Base-by-base conservation (phyloP, 2,329 filamentous ascomycete genomes). In the Apiospora koreana region DNA sequence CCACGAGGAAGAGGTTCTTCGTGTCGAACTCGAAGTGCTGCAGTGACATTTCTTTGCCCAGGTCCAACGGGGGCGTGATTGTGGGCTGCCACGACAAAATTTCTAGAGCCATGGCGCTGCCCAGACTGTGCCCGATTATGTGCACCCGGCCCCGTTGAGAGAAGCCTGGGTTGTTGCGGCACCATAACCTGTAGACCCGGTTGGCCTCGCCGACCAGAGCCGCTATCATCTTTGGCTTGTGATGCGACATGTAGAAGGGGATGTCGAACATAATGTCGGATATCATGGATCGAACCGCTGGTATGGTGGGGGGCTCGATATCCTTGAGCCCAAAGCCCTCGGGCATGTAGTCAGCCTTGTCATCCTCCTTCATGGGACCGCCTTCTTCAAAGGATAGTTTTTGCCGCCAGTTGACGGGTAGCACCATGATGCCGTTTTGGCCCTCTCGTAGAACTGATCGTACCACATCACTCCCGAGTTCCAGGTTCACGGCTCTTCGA, bases 211-310 rank as follows among this genome's bases (percentile, higher is more conserved):
- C 88, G 50, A 97, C 91, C 65, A 98, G 91, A 1, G 96, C 95
- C 58, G 91, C 88, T 67, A 97, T 93, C 95, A 99, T 98, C 80
- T 94, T 97, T 4, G 92, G 89, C 77, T 98, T 97, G 81, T 98
- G 95, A 71, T 97, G 93, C 0, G 95, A 98, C 82, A 99, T 91
- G 82, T 98, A 99, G 79, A 97, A 98, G 0, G 96, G 96, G 67
- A 99, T 95, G 79, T 99, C 96, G 67, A 98, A 92, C 94, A 99
- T 98, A 75, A 99, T 94, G 79, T 99, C 96, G 54, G 93, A 97
- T 72, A 99, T 97, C 78, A 99, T 90, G 77, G 93, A 94, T 64
- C 96, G 91, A n/a, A 99, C 92, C 0, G 94, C 94, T 0, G 95
- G 95, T 41, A 99, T 93, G 0, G 94, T 96, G 54, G 91, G 89